Conservation (phyloP, 2,329 filamentous ascomycete genomes). For the Metarhizium rileyi region DNA sequence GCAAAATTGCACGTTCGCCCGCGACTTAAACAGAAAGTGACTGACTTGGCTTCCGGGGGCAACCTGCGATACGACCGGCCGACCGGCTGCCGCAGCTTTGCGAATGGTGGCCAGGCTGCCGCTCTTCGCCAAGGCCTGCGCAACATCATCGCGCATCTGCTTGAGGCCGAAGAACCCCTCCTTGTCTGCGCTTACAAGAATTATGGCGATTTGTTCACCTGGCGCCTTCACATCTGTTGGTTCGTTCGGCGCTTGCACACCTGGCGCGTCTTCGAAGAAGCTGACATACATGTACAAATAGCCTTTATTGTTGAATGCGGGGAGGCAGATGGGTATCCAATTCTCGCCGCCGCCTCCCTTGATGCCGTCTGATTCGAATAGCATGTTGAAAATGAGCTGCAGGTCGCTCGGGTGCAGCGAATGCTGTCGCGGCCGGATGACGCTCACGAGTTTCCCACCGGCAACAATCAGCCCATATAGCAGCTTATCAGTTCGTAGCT, state of each 20-base stretch:
- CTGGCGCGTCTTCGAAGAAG: slow-evolving; percentile 60
- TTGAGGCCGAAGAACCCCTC: slow-evolving; percentile 89
- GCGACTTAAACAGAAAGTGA: slow-evolving; percentile 94
- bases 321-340: slow-evolving; percentile 93
- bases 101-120: slow-evolving; percentile 67
- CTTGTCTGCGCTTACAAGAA: slow-evolving; percentile 86
- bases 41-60: slow-evolving; percentile 70
- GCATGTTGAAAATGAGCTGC: slow-evolving; percentile 97
- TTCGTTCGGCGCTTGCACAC: slow-evolving; percentile 33
- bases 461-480: slow-evolving; percentile 92
- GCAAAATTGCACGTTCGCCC: slow-evolving; percentile 88
- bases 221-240: slow-evolving; percentile 51
- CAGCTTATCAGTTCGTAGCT: slow-evolving; percentile 64
- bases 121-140: slow-evolving; percentile 63
- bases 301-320: slow-evolving; percentile 92
- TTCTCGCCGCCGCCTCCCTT: slow-evolving; percentile 87
- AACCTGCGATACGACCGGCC: slow-evolving; percentile 64
- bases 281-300: slow-evolving; percentile 99
- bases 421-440: slow-evolving; percentile 87
- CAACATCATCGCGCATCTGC: slow-evolving; percentile 55
- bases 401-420: slow-evolving; percentile 92
- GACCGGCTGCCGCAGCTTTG: slow-evolving; percentile 58
- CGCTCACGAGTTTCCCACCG: slow-evolving; percentile 85
- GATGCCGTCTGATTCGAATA: slow-evolving; percentile 89
- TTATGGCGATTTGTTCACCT: slow-evolving; percentile 75